Evolutionary conservation across 352 stramenopile genomes (phyloP).

Genomic region (Phytophthora capsici): DNA sequence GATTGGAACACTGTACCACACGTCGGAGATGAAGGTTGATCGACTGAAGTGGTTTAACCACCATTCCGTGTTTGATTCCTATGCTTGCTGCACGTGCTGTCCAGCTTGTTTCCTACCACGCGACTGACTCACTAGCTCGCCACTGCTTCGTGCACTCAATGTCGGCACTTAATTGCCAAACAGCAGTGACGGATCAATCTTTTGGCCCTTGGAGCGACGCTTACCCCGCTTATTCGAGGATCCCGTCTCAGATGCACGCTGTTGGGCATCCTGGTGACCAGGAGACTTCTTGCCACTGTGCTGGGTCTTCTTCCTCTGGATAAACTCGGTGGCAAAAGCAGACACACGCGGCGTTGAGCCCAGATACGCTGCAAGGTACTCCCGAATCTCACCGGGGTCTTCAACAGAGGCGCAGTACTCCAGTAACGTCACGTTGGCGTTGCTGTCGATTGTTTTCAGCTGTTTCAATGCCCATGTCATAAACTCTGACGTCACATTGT

Average conservation of each 20-base stretch:
- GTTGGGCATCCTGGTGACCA: conserved; percentile 23
- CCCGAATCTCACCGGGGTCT: conserved; percentile 93
- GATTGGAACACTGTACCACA: conserved; percentile 10
- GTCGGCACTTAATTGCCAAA: conserved; percentile 46
- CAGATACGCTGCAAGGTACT: conserved; percentile 97
- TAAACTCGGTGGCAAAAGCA: conserved; percentile 97
- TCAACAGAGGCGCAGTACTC: conserved; percentile 96
- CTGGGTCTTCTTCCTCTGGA: conserved; percentile 91
- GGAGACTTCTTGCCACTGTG: conserved; percentile 51
- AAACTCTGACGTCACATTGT: conserved; percentile 69
- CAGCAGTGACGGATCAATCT: conserved; percentile 76
- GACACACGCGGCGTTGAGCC: conserved; percentile 95
- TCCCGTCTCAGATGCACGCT: conserved; percentile 37
- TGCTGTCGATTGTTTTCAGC: conserved; percentile 75
- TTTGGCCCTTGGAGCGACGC: conserved; percentile 70
- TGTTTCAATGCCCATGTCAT: conserved; percentile 85
- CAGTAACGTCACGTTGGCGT: conserved; percentile 86
- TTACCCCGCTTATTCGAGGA: conserved; percentile 63
- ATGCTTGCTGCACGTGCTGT: conserved; percentile 13
- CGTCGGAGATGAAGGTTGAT: conserved; percentile 1
- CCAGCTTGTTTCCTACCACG: conserved; percentile 28
- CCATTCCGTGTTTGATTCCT: conserved; percentile 15
- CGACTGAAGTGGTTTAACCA: neutral
- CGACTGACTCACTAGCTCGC: conserved; percentile 27
- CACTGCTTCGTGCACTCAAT: conserved; percentile 14